These are phyloP conservation scores for Encephalitozoon romaleae DNA, from an alignment of 371 early-diverging fungal species.

Conservation along the genomic window DNA sequence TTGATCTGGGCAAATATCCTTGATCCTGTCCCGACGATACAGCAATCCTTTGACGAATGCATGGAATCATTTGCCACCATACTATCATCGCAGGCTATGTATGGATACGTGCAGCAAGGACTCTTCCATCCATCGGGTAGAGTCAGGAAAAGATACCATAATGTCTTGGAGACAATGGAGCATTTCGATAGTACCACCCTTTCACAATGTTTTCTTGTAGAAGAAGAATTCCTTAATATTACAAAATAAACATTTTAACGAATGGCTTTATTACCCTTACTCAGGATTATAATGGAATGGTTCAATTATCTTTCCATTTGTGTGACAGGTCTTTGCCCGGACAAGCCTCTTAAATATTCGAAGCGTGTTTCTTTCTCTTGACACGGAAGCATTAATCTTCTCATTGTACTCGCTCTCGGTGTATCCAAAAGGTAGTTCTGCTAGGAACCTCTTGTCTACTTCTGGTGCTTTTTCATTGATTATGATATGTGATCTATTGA, in stretches of 20 bases:
- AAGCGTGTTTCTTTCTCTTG: slow-evolving; percentile 26
- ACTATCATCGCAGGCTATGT: slow-evolving; percentile 71
- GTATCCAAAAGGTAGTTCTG: slow-evolving; percentile 50
- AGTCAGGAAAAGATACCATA: slow-evolving; percentile 88
- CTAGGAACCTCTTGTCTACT: slow-evolving; percentile 45
- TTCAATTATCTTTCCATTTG: slow-evolving; percentile 3
- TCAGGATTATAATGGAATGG: slow-evolving; percentile 23
- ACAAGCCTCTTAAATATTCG: slow-evolving; percentile 30
- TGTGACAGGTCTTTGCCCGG: background rate
- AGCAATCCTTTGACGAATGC: slow-evolving; percentile 79
- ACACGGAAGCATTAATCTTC: slow-evolving; percentile 30
- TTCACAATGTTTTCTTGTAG: background rate
- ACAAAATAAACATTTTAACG: background rate
- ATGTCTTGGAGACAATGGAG: slow-evolving; percentile 72
- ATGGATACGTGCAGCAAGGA: slow-evolving; percentile 72
- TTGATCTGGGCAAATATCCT: slow-evolving; percentile 92
- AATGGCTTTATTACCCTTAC: background rate
- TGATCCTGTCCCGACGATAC: slow-evolving; percentile 62
- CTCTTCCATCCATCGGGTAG: slow-evolving; percentile 88
- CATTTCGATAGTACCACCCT: background rate
- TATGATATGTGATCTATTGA: slow-evolving; percentile 52
- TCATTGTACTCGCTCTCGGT: slow-evolving; percentile 30
- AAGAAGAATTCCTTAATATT: background rate
- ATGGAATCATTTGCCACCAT: slow-evolving; percentile 65
- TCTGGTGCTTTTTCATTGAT: slow-evolving; percentile 50